Conservation (phyloP, 2,329 filamentous ascomycete genomes). For the Microascus cirrosus region DNA sequence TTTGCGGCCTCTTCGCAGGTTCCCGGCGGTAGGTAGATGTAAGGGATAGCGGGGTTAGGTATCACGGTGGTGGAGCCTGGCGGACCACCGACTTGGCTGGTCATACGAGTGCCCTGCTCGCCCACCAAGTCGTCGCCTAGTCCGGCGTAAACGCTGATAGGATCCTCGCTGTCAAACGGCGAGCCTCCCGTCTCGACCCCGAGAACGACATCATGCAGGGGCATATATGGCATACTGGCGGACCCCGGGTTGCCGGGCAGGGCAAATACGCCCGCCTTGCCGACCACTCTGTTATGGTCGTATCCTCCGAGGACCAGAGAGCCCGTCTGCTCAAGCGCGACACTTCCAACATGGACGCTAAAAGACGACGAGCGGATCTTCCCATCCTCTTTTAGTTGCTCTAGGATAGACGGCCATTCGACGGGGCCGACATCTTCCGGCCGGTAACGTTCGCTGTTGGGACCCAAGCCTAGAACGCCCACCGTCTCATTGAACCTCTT, state of each 20-base stretch:
- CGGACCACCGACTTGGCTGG: background rate
- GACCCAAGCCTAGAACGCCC: background rate
- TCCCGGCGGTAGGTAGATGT: background rate
- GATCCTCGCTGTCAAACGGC: background rate
- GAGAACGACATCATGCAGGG: background rate
- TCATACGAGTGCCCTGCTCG: background rate
- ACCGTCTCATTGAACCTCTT: background rate
- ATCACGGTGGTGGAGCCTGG: background rate
- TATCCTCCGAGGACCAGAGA: background rate
- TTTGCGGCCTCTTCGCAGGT: background rate
- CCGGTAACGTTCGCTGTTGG: background rate
- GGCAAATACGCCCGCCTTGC: background rate
- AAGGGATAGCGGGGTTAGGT: background rate
- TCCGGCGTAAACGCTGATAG: background rate
- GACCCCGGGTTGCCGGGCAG: background rate
- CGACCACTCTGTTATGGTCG: background rate
- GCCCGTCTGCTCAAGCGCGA: background rate
- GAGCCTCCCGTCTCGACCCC: background rate
- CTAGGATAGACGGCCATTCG: background rate
- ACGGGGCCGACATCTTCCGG: background rate
- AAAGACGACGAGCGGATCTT: background rate
- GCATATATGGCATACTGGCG: background rate
- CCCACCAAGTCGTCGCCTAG: background rate
- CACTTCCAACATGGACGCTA: background rate
- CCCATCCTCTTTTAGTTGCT: background rate